Evolutionary conservation across 768 basidiomycete genomes (phyloP).

Genomic region (Lentinus tigrinus): DNA sequence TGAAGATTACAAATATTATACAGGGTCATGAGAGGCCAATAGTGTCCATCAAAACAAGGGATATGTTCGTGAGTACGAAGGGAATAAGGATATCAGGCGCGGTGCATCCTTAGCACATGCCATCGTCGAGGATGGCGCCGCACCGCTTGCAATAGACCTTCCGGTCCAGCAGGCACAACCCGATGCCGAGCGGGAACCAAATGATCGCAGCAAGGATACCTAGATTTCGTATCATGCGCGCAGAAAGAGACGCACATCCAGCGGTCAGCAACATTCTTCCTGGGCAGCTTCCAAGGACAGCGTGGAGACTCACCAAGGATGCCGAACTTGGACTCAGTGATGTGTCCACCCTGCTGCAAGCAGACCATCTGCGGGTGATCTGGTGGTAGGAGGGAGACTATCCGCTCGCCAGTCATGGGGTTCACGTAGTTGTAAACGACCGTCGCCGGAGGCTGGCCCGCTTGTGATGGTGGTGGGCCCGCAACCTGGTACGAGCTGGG

Average conservation of each 20-base stretch:
- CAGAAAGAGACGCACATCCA: neutral
- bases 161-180: conserved; percentile 74
- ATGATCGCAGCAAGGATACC: conserved; percentile 80
- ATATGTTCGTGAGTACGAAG: too few relatives aligned
- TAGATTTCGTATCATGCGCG: conserved; percentile 25
- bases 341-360: conserved; percentile 73
- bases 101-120: conserved; percentile 18
- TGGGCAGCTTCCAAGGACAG: neutral
- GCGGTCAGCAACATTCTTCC: neutral
- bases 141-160: conserved; percentile 62
- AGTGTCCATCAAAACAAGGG: too few relatives aligned
- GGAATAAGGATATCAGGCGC: too few relatives aligned
- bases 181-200: conserved; percentile 86
- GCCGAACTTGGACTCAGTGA: conserved; percentile 62
- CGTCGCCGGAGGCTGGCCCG: conserved; percentile 38
- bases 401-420: conserved; percentile 44
- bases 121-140: conserved; percentile 35
- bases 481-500: conserved; percentile 3
- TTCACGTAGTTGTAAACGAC: conserved; percentile 70
- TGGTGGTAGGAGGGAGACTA: conserved; percentile 66
- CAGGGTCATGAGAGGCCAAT: too few relatives aligned
- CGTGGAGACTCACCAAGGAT: conserved; percentile 43
- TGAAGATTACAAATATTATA: too few relatives aligned
- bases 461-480: neutral
- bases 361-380: conserved; percentile 84